Evolutionary conservation across 805 yeast species (phyloP).

Genomic region (Yarrowia keelungensis): DNA sequence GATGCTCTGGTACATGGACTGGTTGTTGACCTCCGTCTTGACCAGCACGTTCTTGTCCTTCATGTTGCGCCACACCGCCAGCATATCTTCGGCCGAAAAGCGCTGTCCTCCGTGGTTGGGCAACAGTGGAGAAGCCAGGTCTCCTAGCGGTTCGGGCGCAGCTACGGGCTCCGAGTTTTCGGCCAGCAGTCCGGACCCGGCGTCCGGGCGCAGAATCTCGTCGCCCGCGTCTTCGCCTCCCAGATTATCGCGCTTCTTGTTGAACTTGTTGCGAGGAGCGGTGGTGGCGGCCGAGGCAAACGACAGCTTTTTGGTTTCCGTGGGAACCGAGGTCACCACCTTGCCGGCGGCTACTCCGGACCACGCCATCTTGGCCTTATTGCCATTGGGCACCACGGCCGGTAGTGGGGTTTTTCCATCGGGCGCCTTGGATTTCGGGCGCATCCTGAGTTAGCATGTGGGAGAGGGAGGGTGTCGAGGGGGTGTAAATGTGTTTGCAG

Average conservation of each 20-base stretch:
- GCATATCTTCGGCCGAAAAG: constrained; percentile 61
- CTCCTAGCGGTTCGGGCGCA: neutral
- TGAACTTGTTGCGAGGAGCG: constrained; percentile 37
- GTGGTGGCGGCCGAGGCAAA: constrained; percentile 27
- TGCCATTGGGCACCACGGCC: constrained; percentile 33
- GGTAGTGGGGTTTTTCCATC: constrained; percentile 36
- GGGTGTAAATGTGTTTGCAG: too few species aligned
- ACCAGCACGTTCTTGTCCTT: constrained; percentile 48
- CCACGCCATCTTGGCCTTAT: constrained; percentile 39
- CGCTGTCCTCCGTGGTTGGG: constrained; percentile 53
- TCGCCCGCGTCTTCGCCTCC: constrained; percentile 13
- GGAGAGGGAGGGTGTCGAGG: too few species aligned
- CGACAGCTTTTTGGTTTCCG: constrained; percentile 31
- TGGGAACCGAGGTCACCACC: constrained; percentile 25
- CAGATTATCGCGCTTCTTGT: constrained; percentile 14
- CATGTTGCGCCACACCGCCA: constrained; percentile 59
- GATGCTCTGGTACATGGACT: constrained; percentile 38
- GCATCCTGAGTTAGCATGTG: constrained; percentile 35
- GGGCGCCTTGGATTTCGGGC: constrained; percentile 37
- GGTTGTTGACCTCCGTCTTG: constrained; percentile 27
- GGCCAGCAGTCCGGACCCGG: constrained; percentile 1
- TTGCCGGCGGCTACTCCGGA: constrained; percentile 39
- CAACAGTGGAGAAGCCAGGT: constrained; percentile 28
- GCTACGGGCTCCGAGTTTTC: constrained; percentile 17
- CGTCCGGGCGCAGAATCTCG: neutral